Evolutionary conservation across 495 filamentous ascomycete genomes (phyloP).

Genomic region (Tricharina praecox): DNA sequence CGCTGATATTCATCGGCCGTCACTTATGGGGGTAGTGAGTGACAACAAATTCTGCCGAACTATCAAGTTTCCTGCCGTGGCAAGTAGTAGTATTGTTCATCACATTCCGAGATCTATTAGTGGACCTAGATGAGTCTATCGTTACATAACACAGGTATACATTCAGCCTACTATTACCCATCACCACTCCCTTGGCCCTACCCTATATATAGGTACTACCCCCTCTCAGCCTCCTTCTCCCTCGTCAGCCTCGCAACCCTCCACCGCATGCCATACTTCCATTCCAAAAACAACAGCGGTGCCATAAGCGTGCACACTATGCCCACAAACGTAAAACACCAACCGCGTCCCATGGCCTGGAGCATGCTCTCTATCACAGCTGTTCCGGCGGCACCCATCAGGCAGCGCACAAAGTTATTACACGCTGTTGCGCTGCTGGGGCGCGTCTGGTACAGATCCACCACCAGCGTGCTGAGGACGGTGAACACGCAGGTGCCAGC

Average conservation of each 20-base stretch:
- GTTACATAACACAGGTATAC: too few relatives aligned
- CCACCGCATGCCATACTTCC: constrained; percentile 2
- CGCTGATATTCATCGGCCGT: too few relatives aligned
- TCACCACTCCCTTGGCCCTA: too few relatives aligned
- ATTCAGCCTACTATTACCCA: too few relatives aligned
- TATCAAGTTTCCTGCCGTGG: too few relatives aligned
- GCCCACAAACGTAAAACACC: constrained; percentile 52
- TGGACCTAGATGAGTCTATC: too few relatives aligned
- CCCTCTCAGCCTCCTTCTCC: not conserved
- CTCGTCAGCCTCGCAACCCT: not conserved
- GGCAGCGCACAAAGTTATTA: constrained; percentile 51
- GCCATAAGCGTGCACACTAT: constrained; percentile 36
- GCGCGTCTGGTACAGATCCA: constrained; percentile 46
- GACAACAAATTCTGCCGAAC: too few relatives aligned
- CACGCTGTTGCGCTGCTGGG: constrained; percentile 52
- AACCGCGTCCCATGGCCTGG: constrained; percentile 45
- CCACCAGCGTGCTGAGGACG: constrained; percentile 37
- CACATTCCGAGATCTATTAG: too few relatives aligned
- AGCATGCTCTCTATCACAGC: constrained; percentile 52
- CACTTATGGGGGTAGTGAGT: too few relatives aligned
- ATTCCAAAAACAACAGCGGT: constrained; percentile 33
- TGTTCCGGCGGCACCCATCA: constrained; percentile 49
- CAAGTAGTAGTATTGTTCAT: too few relatives aligned
- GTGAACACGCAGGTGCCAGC: constrained; percentile 39
- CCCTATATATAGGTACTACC: too few relatives aligned